Evolutionary conservation across 805 yeast species (phyloP).

Genomic region (Kregervanrija fluxuum): DNA sequence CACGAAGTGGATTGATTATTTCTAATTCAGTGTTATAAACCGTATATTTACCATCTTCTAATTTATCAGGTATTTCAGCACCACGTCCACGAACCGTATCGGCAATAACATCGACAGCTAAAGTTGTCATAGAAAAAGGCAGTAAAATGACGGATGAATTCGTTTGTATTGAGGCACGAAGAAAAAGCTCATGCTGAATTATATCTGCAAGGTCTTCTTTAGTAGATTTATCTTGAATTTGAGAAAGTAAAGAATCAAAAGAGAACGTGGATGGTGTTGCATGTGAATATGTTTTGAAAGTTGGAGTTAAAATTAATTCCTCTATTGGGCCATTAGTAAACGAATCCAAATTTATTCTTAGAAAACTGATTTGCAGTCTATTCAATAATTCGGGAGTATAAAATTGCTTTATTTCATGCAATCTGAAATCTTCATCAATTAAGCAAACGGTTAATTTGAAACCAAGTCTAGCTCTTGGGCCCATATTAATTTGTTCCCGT

Average conservation of each 20-base stretch:
- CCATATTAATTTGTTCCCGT: conserved; percentile 49
- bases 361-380: conserved; percentile 31
- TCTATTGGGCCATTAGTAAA: conserved; percentile 29
- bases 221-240: conserved; percentile 50
- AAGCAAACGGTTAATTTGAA: conserved; percentile 43
- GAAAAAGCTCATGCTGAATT: conserved; percentile 40
- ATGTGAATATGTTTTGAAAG: conserved; percentile 5
- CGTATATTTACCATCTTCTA: conserved; percentile 35
- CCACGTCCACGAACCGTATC: conserved; percentile 87
- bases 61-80: conserved; percentile 44
- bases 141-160: conserved; percentile 52
- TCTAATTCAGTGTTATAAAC: conserved; percentile 22
- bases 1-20: conserved; percentile 66
- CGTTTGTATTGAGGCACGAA: conserved; percentile 37
- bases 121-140: conserved; percentile 75
- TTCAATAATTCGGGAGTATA: conserved; percentile 12
- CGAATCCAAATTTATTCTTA: conserved; percentile 34
- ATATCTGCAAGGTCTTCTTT: conserved; percentile 52
- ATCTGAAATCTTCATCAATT: conserved; percentile 2
- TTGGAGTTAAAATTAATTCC: conserved; percentile 24
- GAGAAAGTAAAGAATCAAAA: conserved; percentile 27
- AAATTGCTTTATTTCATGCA: conserved; percentile 6
- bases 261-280: too few species aligned
- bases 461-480: conserved; percentile 61
- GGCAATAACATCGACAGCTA: conserved; percentile 76